Base-by-base conservation (phyloP, 78 protist species). In the Dictyostelium firmibasis region DNA sequence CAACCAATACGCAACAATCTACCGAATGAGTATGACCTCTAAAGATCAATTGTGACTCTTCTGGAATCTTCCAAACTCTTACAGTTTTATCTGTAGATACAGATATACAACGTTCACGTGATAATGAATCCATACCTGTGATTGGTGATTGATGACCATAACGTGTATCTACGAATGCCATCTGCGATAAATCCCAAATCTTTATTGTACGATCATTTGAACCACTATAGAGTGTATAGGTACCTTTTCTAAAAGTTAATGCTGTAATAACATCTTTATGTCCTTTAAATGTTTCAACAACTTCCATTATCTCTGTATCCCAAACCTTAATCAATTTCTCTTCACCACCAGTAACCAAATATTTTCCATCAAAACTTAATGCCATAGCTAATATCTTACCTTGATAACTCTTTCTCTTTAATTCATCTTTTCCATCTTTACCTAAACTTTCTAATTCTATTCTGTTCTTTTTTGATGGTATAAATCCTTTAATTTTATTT, bases 141-240 rank as follows among this genome's bases (percentile, higher is more conserved):
- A 97, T 77, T 6, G 67, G 96, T 23, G 27, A 53, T 75, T 86
- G 92, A 50, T 97, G 98, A 1, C 98, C 98, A 43, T 72, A 97
- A 81, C 96, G 97, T 36, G 98, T 94, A 18, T 97, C 98, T 31
- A 97, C 94, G 70, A 92, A 97, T 31, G 97, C 87, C 98, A 96
- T 92, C 33, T 95, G 95, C 25, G 76, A 81, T 47, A 95, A 78
- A 86, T 97, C 93, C 98, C 98, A 97, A 4, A 97, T 74, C 33
- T 96, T 96, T 29, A 97, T 23, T 13, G 98, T 97, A 44, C 98
- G 89, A 67, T 97, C 98, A 29, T 88, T 41, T 27, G 96, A 87
- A 11, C 96, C 96, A 35, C 95, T 78, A 69, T 86, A 97, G 36
- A 97, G 85, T 43, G 92, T 88, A 76, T 95, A 94, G 1, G 98